Base-by-base conservation (phyloP, 2,329 filamentous ascomycete genomes). In the Myriosclerotinia curreyana region DNA sequence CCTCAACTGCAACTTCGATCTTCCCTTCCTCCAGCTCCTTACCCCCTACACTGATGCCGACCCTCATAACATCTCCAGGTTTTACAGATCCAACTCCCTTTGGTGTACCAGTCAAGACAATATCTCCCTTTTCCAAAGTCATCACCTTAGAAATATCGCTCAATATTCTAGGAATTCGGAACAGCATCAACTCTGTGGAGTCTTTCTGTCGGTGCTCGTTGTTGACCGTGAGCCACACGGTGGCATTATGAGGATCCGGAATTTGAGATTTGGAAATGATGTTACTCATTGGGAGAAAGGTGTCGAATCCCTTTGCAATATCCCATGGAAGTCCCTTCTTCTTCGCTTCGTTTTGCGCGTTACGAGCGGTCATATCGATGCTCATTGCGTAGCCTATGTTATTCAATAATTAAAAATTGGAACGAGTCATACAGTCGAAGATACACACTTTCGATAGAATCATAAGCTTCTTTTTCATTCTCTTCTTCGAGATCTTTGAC, bases 291-390 rank as follows among this genome's bases (percentile, higher is more conserved):
- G 95, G 95, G 60, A 96, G 83, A 81, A 99, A 99, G 3, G 95
- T 98, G 77, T 99, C 95, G 76, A 98, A 99, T 54, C 95, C 95
- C 81, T 99, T 99, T 71, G 91, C 89, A 70, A 97, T 97, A 73
- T 88, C 87, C 95, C 95, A 99, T 9, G 95, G 95, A 20, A 98
- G 86, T 44, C 95, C 92, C 82, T 95, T 96, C 79, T 90, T 92
- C 85, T 98, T 99, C 69, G 94, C 94, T 80, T 97, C 92, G 72
- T 96, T 91, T 79, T 99, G 95, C 8, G 91, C 86, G 77, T 98
- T 98, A 69, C 95, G 90, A 0, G 90, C 95, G 12, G 95, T 99
- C 91, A 99, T 96, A 79, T 99, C 95, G 73, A 99, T 97, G 71
- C 90, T 87, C 54, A 98, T 83, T 69, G 94, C 85, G 77, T 98